Evolutionary conservation across 106 monocot genomes (phyloP).

Genomic region (Xerophyta viscosa): DNA sequence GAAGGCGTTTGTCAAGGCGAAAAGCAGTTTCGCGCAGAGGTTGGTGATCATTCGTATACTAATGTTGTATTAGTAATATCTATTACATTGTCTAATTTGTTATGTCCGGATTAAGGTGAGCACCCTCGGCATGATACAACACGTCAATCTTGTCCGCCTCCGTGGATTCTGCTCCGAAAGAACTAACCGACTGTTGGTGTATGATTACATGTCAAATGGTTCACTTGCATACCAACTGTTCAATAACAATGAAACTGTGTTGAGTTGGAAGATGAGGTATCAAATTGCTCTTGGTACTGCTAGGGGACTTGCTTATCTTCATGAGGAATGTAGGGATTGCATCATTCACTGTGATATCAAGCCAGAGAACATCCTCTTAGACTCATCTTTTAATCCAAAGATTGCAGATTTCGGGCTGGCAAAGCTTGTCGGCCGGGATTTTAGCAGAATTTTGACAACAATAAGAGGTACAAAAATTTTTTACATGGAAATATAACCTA

Average conservation of each 20-base stretch:
- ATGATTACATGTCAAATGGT: slow-evolving; percentile 47
- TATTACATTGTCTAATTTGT: too few relatives aligned
- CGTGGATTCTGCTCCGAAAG: slow-evolving; percentile 39
- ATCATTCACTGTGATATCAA: slow-evolving; percentile 4
- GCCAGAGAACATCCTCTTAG: background rate
- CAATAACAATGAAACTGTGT: background rate
- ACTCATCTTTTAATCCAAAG: too few relatives aligned
- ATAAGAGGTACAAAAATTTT: too few relatives aligned
- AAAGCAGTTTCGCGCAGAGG: background rate
- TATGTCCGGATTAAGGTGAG: slow-evolving; percentile 37
- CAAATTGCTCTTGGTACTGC: slow-evolving; percentile 31
- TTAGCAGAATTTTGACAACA: too few relatives aligned
- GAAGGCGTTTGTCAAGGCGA: background rate
- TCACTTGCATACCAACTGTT: slow-evolving; percentile 35
- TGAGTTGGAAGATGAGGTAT: slow-evolving; percentile 33
- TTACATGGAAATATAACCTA: too few relatives aligned
- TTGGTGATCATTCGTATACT: too few relatives aligned
- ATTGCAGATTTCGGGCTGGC: too few relatives aligned
- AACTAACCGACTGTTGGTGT: slow-evolving; percentile 25
- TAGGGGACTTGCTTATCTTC: too few relatives aligned
- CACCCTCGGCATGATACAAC: slow-evolving; percentile 42
- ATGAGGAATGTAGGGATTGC: slow-evolving; percentile 32
- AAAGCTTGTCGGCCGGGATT: too few relatives aligned
- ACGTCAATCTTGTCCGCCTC: slow-evolving; percentile 41
- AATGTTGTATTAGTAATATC: too few relatives aligned